Evolutionary conservation across 495 filamentous ascomycete species (phyloP), one percentile per base, ranked within the genome.

Genomic region (Penicillium coffeae): DNA sequence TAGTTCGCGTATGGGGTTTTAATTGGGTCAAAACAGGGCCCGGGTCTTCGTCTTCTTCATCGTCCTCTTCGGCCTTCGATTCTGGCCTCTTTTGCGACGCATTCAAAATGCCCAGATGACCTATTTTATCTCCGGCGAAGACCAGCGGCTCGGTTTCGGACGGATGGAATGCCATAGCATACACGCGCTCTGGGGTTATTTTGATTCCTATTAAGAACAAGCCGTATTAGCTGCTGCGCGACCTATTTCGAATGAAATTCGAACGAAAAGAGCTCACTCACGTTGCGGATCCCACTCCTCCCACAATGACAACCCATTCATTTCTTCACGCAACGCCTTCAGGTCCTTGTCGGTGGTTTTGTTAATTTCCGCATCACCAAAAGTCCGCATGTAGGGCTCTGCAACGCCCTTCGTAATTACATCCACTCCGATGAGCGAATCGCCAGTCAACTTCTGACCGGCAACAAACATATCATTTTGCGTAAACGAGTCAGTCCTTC

Each of bases 121-220:
- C 93, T 63, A 94, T 79, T 64, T 98, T 97, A 62, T 98, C 93
- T 39, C 90, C 90, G 1, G 92, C 94, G 56, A 97, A 95, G n/a
- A 98, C 79, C 4, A 97, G 74, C 0, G 89, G 82, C 55, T 97
- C 97, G 8, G 88, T 80, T 42, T 79, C 71, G 0, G 84, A 88
- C 0, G 94, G 93, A 58, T 98, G 93, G 52, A 98, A 94, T 8
- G 84, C 85, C 60, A 98, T 80, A 10, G 86, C 74, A 59, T 95
- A 96, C 13, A 96, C 81, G 47, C 93, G 76, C 64, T 97, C 90
- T 0, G 90, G 91, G 0, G 88, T 92, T 41, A 97, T 82, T 58
- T 97, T 98, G 62, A 97, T 93, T 36, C 88, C 88, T 90, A 27
- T 40, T 54, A 12, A 38, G 14, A n/a, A 15, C 30, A 49, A 16